These are phyloP conservation scores for Cladosporium sp. DNA, from an alignment of 2,329 filamentous ascomycete species.

Conservation along the genomic window DNA sequence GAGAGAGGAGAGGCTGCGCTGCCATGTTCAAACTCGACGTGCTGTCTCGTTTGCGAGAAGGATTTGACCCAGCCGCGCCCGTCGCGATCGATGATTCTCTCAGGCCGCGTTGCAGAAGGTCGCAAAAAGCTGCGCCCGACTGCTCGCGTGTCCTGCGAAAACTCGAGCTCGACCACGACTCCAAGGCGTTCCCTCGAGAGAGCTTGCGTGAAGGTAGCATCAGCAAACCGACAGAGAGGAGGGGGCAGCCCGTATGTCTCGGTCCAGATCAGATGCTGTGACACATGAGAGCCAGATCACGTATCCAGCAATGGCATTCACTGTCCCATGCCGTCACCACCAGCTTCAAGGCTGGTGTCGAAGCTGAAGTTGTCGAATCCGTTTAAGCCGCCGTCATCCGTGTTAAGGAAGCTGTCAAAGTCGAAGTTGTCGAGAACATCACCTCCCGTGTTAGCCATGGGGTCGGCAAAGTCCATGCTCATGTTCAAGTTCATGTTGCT, in stretches of 20 bases:
- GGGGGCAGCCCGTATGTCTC: background rate
- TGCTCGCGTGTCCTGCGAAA: background rate
- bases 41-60: too few species aligned
- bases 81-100: too few species aligned
- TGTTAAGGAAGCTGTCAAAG: constrained; percentile 62
- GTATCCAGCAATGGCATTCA: background rate
- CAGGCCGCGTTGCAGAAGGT: background rate
- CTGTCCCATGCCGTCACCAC: constrained; percentile 11
- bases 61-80: too few species aligned
- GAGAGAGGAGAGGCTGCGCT: too few species aligned
- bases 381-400: constrained; percentile 39
- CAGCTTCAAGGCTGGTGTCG: constrained; percentile 9
- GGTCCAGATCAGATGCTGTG: background rate
- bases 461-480: constrained; percentile 36
- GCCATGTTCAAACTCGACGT: too few species aligned
- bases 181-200: too few species aligned
- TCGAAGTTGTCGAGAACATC: constrained; percentile 66
- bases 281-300: background rate
- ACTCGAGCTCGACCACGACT: too few species aligned
- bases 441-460: constrained; percentile 45
- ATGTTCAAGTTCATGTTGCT: constrained; percentile 33
- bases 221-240: background rate
- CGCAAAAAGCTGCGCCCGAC: background rate
- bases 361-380: constrained; percentile 27
- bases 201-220: background rate